Evolutionary conservation across 2,329 filamentous ascomycete genomes (phyloP).

Genomic region (Clarireedia hainanense): DNA sequence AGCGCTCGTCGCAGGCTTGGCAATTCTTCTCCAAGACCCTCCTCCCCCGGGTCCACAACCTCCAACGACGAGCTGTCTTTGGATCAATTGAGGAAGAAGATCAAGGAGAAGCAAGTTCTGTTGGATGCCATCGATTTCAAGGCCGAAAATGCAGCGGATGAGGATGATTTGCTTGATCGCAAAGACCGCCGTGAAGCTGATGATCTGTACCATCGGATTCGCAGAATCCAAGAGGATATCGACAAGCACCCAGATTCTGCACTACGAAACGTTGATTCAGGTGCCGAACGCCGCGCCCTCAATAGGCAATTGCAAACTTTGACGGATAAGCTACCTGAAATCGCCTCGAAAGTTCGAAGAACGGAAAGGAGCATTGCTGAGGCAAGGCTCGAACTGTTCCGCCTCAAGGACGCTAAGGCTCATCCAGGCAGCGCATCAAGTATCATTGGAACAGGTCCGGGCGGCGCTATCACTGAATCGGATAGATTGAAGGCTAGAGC

Average conservation of each 20-base stretch:
- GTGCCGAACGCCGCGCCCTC: slow-evolving; percentile 77
- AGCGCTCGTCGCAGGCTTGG: slow-evolving; percentile 81
- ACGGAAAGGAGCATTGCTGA: slow-evolving; percentile 92
- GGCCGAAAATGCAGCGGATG: slow-evolving; percentile 81
- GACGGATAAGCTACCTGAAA: slow-evolving; percentile 81
- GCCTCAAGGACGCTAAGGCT: slow-evolving; percentile 85
- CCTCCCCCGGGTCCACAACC: slow-evolving; percentile 59
- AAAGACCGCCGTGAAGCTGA: slow-evolving; percentile 88
- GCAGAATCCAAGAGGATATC: slow-evolving; percentile 89
- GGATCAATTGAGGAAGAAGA: slow-evolving; percentile 86
- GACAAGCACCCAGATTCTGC: slow-evolving; percentile 78
- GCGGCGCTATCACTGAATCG: slow-evolving; percentile 82
- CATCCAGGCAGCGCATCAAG: slow-evolving; percentile 72
- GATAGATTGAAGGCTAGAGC: slow-evolving; percentile 92
- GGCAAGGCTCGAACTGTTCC: slow-evolving; percentile 84
- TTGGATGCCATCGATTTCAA: slow-evolving; percentile 95
- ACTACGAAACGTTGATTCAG: slow-evolving; percentile 65
- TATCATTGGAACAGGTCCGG: slow-evolving; percentile 88
- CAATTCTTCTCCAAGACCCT: slow-evolving; percentile 68
- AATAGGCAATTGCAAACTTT: slow-evolving; percentile 84
- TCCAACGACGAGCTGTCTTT: slow-evolving; percentile 76
- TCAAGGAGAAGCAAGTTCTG: slow-evolving; percentile 88
- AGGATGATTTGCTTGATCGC: slow-evolving; percentile 86
- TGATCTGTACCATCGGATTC: slow-evolving; percentile 85
- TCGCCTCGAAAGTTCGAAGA: slow-evolving; percentile 85